Evolutionary conservation across 768 basidiomycete species (phyloP).

Genomic region (Favolaschia claudopus): DNA sequence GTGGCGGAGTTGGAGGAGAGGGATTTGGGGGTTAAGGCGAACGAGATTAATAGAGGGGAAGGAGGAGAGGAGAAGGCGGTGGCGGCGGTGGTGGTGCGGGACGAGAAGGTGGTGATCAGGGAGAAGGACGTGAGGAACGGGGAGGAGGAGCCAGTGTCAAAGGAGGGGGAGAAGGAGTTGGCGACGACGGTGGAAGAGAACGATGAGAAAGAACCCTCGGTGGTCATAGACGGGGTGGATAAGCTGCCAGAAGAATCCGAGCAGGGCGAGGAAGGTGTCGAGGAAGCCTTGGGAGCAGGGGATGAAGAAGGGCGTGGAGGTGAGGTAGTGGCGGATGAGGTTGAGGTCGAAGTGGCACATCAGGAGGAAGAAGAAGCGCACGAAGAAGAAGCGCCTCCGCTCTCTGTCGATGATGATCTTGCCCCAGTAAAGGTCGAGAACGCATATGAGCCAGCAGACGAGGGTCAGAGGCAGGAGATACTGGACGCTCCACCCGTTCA

Average conservation of each 20-base stretch:
- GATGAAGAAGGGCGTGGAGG: not conserved
- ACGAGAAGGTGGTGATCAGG: too few relatives aligned
- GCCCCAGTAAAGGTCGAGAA: too few relatives aligned
- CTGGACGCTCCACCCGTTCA: too few relatives aligned
- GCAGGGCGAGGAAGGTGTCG: not conserved
- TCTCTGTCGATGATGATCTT: not conserved
- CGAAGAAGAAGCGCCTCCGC: not conserved
- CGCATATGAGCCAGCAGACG: too few relatives aligned
- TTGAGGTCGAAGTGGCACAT: not conserved
- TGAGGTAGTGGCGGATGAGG: not conserved
- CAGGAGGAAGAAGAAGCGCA: not conserved
- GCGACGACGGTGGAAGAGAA: not conserved
- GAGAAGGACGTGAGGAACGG: constrained; percentile 36
- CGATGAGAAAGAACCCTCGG: not conserved
- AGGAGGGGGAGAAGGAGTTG: constrained; percentile 10
- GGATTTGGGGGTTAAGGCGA: too few relatives aligned
- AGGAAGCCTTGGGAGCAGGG: not conserved
- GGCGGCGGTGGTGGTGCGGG: too few relatives aligned
- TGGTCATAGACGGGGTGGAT: too few relatives aligned
- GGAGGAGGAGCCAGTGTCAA: too few relatives aligned
- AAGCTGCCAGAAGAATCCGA: too few relatives aligned
- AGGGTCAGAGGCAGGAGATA: too few relatives aligned
- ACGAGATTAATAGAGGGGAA: too few relatives aligned
- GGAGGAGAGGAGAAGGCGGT: constrained; percentile 54
- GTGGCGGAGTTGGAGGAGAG: constrained; percentile 62